Conservation (phyloP, 23 red algal genomes). For the Chondrus crispus region DNA sequence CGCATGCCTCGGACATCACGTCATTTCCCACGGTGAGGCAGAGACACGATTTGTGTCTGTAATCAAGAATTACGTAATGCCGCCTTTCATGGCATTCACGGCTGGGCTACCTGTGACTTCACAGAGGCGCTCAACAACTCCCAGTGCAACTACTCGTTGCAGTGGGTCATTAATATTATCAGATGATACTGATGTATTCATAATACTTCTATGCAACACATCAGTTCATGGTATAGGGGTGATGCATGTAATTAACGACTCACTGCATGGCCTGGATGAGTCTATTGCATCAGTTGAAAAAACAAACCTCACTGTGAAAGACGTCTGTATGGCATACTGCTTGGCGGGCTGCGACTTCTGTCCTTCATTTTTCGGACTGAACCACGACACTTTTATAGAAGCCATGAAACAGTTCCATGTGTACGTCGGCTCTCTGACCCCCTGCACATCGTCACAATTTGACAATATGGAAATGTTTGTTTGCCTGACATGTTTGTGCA, state of each 20-base stretch:
- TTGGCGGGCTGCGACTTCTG: too few species aligned
- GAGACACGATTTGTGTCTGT: not conserved
- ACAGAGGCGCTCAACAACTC: not conserved
- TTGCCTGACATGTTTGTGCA: too few species aligned
- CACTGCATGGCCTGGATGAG: not conserved
- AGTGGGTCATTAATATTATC: not conserved
- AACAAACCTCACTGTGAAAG: too few species aligned
- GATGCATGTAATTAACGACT: not conserved
- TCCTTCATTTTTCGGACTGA: too few species aligned
- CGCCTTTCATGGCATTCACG: not conserved
- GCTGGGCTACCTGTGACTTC: not conserved
- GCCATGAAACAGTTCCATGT: too few species aligned
- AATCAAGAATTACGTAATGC: not conserved
- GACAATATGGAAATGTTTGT: too few species aligned
- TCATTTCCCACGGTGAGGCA: not conserved
- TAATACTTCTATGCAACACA: not conserved
- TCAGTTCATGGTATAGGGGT: not conserved
- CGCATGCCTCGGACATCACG: not conserved
- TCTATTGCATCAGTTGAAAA: not conserved
- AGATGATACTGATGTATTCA: conserved; percentile 7
- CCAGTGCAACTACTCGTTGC: not conserved
- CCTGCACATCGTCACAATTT: too few species aligned
- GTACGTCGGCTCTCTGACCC: too few species aligned
- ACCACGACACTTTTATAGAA: too few species aligned
- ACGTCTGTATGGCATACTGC: too few species aligned